Evolutionary conservation across 345 rosid genomes (phyloP).

Genomic region (Acer campestre): DNA sequence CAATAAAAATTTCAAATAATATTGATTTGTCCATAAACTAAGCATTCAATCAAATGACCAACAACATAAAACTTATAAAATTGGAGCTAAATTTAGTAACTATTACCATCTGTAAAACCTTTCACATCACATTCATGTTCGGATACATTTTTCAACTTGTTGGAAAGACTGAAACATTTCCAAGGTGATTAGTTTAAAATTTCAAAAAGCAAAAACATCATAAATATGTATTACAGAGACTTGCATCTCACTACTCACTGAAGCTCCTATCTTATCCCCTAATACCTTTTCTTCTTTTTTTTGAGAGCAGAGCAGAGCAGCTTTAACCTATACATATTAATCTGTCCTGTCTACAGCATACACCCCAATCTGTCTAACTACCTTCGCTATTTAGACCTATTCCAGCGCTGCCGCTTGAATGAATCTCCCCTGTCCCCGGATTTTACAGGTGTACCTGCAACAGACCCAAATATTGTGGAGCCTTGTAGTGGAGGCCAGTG

Average conservation of each 20-base stretch:
- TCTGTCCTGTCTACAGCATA: slow-evolving; percentile 8
- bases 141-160: neutral
- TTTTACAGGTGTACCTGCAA: slow-evolving; percentile 22
- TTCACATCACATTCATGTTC: neutral
- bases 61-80: neutral
- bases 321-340: neutral
- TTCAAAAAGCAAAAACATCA: neutral
- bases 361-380: neutral
- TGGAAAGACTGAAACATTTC: neutral
- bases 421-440: slow-evolving; percentile 29
- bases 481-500: slow-evolving; percentile 17
- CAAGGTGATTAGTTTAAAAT: neutral
- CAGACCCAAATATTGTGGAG: slow-evolving; percentile 21
- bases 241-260: too few relatives aligned
- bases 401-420: slow-evolving; percentile 44
- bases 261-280: neutral
- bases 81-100: neutral
- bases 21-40: too few relatives aligned
- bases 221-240: neutral
- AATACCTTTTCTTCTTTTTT: too few relatives aligned
- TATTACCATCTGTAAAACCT: neutral
- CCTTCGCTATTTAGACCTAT: slow-evolving; percentile 16
- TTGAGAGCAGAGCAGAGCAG: neutral
- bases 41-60: neutral
- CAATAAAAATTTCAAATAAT: too few relatives aligned